A percentile compares a stretch with the other conserved stretches of the same genome.
These are phyloP conservation scores for Xylariomycetidae sp. DNA, from an alignment of 2,329 filamentous ascomycete species.

Conservation along the genomic window DNA sequence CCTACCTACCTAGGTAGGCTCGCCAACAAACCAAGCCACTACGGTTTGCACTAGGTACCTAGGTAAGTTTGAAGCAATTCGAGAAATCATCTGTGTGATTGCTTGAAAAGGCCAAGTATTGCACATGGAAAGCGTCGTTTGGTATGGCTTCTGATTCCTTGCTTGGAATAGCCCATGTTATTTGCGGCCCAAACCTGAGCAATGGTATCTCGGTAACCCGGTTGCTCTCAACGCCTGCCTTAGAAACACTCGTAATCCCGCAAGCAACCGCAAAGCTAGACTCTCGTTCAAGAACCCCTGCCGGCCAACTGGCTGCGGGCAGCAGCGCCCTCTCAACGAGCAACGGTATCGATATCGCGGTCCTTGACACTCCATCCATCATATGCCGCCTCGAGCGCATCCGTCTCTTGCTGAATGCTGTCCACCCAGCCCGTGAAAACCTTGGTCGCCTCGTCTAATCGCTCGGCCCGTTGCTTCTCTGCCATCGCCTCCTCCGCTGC, in stretches of 20 bases:
- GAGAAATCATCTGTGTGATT: too few relatives aligned
- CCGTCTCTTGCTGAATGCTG: constrained; percentile 22
- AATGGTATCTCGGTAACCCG: constrained; percentile 7
- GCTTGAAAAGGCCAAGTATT: too few relatives aligned
- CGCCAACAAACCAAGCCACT: too few relatives aligned
- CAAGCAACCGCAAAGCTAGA: neutral
- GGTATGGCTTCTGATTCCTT: too few relatives aligned
- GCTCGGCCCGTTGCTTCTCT: constrained; percentile 16
- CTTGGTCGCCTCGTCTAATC: constrained; percentile 24
- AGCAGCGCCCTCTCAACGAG: neutral
- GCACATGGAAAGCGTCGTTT: constrained; percentile 1
- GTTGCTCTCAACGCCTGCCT: constrained; percentile 1
- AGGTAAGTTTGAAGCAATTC: too few relatives aligned
- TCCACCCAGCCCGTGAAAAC: constrained; percentile 20
- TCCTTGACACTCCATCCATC: constrained; percentile 26
- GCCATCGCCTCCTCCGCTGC: constrained; percentile 12
- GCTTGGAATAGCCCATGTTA: too few relatives aligned
- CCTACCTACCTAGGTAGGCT: too few relatives aligned
- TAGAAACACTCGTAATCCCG: neutral
- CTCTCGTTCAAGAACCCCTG: neutral
- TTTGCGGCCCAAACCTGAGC: constrained; percentile 1
- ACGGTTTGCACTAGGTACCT: too few relatives aligned
- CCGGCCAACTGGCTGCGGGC: neutral
- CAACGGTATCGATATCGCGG: constrained; percentile 21
- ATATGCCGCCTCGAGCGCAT: constrained; percentile 17